Evolutionary conservation across 2,329 filamentous ascomycete species (phyloP), one percentile per base, ranked within the genome.

Genomic region (Chaetomium olivaceum): DNA sequence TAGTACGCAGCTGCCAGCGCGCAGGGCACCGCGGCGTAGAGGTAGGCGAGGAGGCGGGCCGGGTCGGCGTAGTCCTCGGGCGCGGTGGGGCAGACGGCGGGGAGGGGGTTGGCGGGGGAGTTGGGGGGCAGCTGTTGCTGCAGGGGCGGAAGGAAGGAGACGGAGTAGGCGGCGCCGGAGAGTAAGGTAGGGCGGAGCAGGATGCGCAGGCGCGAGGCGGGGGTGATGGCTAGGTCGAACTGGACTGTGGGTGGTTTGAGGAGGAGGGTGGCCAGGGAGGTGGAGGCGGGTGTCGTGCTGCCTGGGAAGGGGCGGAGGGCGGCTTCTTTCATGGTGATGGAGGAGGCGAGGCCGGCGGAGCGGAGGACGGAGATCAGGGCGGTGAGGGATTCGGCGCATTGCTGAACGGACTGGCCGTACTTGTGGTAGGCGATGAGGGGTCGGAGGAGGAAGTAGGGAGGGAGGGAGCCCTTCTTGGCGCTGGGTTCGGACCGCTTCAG

Each of bases 401-500:
- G 71, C 27, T 74, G 71, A 43, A 82, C 73, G 54, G 78, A 78
- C 52, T 75, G 74, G 62, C 80, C 76, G 71, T 82, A 82, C 61
- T 79, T 77, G 25, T 82, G 75, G 63, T 82, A 80, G 4, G 81
- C 79, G 57, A 88, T 78, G 57, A 87, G 75, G 31, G 83, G 82
- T 1, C 83, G 80, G 16, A 88, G 75, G 33, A 87, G 80, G 19
- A 77, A 76, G 70, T 85, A 82, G 2, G 81, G 76, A 43, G 80
- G 79, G 52, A 79, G 77, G 4, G 77, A 71, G 31, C 75, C 71
- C 58, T 77, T 76, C 29, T 74, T 64, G 68, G 71, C 79, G 72
- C 68, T 81, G 69, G 65, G 87, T 33, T 88, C 85, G 1, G 89
- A 90, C 62, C 93, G 86, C 52, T 85, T 85, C 48, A 87, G 81